These are phyloP conservation scores for Lactifluus piperatus DNA, from an alignment of 768 basidiomycete genomes.

Conservation along the genomic window DNA sequence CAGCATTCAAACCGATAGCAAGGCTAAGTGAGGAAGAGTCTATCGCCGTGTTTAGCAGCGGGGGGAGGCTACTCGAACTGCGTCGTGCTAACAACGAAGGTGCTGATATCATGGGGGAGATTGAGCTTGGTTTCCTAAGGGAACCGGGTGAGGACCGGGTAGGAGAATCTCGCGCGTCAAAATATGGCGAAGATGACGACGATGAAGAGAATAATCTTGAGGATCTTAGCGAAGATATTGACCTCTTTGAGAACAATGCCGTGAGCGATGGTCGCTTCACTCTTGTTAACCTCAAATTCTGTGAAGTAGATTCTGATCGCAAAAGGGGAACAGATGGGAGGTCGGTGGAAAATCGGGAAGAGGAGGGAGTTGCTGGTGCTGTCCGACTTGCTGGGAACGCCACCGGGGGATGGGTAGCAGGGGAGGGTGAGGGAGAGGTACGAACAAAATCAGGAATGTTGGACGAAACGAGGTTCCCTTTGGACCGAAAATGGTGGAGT, in stretches of 20 bases:
- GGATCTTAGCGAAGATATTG: slow-evolving; percentile 38
- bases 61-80: slow-evolving; percentile 40
- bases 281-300: slow-evolving; percentile 28
- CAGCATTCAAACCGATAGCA: slow-evolving; percentile 16
- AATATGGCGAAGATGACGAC: slow-evolving; percentile 27
- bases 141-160: slow-evolving; percentile 10
- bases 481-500: slow-evolving; percentile 17
- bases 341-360: slow-evolving; percentile 31
- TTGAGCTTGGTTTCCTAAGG: slow-evolving; percentile 18
- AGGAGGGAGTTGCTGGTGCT: slow-evolving; percentile 26
- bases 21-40: slow-evolving; percentile 44
- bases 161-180: slow-evolving; percentile 31
- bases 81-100: slow-evolving; percentile 42
- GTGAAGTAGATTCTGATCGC: slow-evolving; percentile 29
- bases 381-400: slow-evolving; percentile 38
- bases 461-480: slow-evolving; percentile 27
- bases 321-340: slow-evolving; percentile 26
- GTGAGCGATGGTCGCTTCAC: slow-evolving; percentile 64
- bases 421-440: slow-evolving; percentile 20
- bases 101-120: slow-evolving; percentile 28
- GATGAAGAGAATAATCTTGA: slow-evolving; percentile 26
- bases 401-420: slow-evolving; percentile 24
- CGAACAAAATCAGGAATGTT: slow-evolving; percentile 24
- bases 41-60: slow-evolving; percentile 52
- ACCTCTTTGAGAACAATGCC: slow-evolving; percentile 58